Evolutionary conservation across 2,329 filamentous ascomycete species (phyloP), one percentile per base, ranked within the genome.

Genomic region (Pestalotiopsis fici): DNA sequence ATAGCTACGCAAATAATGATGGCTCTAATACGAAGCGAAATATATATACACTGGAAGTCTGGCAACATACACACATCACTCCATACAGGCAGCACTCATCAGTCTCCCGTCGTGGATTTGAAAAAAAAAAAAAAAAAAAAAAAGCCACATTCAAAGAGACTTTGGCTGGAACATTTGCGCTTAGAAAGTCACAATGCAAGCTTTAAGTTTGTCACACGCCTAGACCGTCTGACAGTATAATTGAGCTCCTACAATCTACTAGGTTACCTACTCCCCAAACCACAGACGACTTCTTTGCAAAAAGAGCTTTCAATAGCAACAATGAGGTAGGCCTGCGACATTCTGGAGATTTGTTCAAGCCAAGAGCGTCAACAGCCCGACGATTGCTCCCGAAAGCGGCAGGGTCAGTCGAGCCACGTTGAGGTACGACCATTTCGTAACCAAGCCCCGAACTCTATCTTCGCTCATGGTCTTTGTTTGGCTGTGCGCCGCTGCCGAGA

Each of bases 331-430:
- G n/a, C 21, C 43, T 50, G 43, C 43, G 43, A 50, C 43, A 50
- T 7, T 50, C 43, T 50, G 43, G n/a, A n/a, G 43, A 50, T 50
- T 21, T 1, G 18, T 50, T 66, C 67, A 70, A 59, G 43, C 64
- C n/a, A 70, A 35, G 55, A 78, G 67, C 64, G 74, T 74, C 71
- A 73, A 77, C 65, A 78, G 63, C 9, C 73, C 76, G 63, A 77
- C 66, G 55, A 69, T 69, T n/a, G 76, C 74, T 27, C 77, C 78
- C 25, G 74, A 63, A 59, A 77, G 65, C 65, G 74, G 73, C 55
- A 75, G 68, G 23, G 72, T 47, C 15, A 71, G 70, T 62, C 76
- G 68, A 31, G 69, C 68, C 59, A 71, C 59, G 64, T 77, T 77
- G 60, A 76, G 64, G 13, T 70, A 67, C 37, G 69, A 69, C 76